Conservation (phyloP, 2,329 filamentous ascomycete genomes). For the Mollisia scopiformis region DNA sequence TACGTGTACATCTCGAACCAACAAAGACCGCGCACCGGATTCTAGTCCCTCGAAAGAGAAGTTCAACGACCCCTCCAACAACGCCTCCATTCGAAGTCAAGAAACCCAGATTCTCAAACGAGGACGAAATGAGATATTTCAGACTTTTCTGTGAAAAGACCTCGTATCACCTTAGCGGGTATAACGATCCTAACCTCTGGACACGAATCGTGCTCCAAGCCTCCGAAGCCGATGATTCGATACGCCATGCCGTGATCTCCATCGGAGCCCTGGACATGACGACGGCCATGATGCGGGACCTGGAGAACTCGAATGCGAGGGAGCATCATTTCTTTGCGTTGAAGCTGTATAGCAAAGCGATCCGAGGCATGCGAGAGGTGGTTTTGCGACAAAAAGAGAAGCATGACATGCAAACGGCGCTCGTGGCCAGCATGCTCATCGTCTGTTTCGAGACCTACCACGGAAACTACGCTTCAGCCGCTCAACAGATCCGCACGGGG, state of each 20-base stretch:
- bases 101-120: slow-evolving; percentile 3
- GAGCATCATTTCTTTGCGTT: slow-evolving; percentile 60
- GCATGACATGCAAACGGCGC: background rate
- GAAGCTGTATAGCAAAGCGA: slow-evolving; percentile 58
- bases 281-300: background rate
- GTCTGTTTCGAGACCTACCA: slow-evolving; percentile 6
- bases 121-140: slow-evolving; percentile 14
- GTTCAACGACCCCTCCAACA: background rate
- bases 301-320: background rate
- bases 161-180: background rate
- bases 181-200: slow-evolving; percentile 7
- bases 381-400: slow-evolving; percentile 17
- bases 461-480: slow-evolving; percentile 1
- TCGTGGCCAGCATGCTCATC: background rate
- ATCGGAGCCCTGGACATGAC: slow-evolving; percentile 19
- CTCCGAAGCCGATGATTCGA: slow-evolving; percentile 4
- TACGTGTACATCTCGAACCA: background rate
- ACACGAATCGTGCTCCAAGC: slow-evolving; percentile 14
- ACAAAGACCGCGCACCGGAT: background rate
- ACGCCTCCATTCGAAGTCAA: too few relatives aligned
- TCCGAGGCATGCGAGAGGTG: slow-evolving; percentile 49
- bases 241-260: slow-evolving; percentile 16
- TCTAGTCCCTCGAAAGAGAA: background rate
- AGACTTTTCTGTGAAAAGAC: slow-evolving; percentile 12
- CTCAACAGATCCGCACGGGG: background rate